Evolutionary conservation across 2,329 filamentous ascomycete genomes (phyloP).

Genomic region (Paecilomyces variotii): DNA sequence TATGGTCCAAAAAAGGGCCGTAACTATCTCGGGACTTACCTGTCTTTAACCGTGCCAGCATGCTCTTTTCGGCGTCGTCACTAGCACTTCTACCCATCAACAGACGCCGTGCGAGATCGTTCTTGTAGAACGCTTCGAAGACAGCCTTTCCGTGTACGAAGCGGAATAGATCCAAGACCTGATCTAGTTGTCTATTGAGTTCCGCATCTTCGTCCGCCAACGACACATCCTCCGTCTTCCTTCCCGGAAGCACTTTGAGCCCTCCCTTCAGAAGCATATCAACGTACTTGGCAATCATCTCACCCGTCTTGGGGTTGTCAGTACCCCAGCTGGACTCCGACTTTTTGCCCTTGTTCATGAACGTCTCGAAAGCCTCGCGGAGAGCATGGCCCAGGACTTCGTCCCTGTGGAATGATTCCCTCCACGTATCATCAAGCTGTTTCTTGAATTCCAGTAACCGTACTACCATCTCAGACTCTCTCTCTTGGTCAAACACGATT

Average conservation of each 20-base stretch:
- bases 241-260: slow-evolving; percentile 59
- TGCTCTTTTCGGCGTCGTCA: slow-evolving; percentile 89
- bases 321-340: slow-evolving; percentile 65
- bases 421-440: slow-evolving; percentile 67
- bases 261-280: slow-evolving; percentile 83
- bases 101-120: slow-evolving; percentile 80
- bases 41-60: slow-evolving; percentile 82
- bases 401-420: slow-evolving; percentile 67
- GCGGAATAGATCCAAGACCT: slow-evolving; percentile 87
- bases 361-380: slow-evolving; percentile 75
- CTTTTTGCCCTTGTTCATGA: slow-evolving; percentile 83
- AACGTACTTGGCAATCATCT: slow-evolving; percentile 98
- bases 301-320: slow-evolving; percentile 86
- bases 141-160: slow-evolving; percentile 97
- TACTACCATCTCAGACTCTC: slow-evolving; percentile 77
- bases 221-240: slow-evolving; percentile 40
- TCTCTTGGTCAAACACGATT: slow-evolving; percentile 73
- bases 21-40: slow-evolving; percentile 29
- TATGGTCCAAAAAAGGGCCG: slow-evolving; percentile 1
- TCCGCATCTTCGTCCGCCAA: slow-evolving; percentile 85
- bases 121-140: slow-evolving; percentile 99
- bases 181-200: slow-evolving; percentile 83
- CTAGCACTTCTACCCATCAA: slow-evolving; percentile 90
- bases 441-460: slow-evolving; percentile 74
- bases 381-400: slow-evolving; percentile 70